phyloP scores from a whole-genome alignment of 148 eudicot genomes.

The Heliosperma pusillum region DNA sequence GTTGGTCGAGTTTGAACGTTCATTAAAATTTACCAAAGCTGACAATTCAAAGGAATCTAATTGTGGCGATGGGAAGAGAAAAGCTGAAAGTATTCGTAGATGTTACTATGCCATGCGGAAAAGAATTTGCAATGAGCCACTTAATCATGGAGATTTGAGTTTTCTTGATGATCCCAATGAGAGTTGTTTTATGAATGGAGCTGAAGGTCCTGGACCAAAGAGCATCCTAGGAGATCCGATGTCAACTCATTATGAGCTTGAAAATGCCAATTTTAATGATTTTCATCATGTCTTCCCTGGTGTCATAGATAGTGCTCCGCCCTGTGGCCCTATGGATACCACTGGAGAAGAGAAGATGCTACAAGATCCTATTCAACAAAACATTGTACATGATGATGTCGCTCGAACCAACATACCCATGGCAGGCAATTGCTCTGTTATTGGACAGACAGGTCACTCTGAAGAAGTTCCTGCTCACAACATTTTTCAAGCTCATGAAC shows the following conservation, averaged over 20 bases:
- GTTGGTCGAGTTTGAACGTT: conserved; percentile 57
- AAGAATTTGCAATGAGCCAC: conserved; percentile 56
- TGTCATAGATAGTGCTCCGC: conserved; percentile 17
- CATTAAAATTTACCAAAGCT: conserved; percentile 30
- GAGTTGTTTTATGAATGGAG: conserved; percentile 36
- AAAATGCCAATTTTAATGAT: conserved; percentile 27
- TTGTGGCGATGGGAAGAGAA: conserved; percentile 49
- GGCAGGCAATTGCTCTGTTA: neutral
- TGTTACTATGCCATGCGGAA: conserved; percentile 77
- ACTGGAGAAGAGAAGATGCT: conserved; percentile 27
- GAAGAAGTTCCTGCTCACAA: conserved; percentile 28
- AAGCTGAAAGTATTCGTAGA: conserved; percentile 52
- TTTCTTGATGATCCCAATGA: conserved; percentile 37
- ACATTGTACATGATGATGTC: neutral
- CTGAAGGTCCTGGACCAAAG: conserved; percentile 21
- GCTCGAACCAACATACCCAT: neutral
- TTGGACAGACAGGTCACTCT: neutral
- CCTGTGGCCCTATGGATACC: conserved; percentile 25
- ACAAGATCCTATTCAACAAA: conserved; percentile 34
- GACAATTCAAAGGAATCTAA: conserved; percentile 29
- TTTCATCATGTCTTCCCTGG: conserved; percentile 30
- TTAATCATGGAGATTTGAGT: conserved; percentile 40
- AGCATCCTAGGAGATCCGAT: conserved; percentile 41
- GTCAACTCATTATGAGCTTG: conserved; percentile 40
- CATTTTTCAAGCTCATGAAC: conserved; percentile 31